These are phyloP conservation scores for Escallonia herrerae DNA, from an alignment of 129 eudicot genomes.

Conservation along the genomic window DNA sequence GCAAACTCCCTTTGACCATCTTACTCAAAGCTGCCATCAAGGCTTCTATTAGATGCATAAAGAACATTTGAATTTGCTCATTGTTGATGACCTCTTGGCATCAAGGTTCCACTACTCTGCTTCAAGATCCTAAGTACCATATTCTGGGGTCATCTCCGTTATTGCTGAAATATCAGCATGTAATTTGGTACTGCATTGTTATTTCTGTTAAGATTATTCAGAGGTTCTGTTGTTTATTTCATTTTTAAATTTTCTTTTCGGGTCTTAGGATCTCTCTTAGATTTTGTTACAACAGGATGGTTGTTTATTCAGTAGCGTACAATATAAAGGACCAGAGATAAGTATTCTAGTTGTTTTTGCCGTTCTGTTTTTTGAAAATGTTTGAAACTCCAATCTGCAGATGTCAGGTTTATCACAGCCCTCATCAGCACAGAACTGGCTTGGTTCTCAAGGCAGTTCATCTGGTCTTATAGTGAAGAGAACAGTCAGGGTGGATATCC, in stretches of 20 bases:
- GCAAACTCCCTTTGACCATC: constrained; percentile 6
- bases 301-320: constrained; percentile 11
- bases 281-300: constrained; percentile 2
- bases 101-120: not conserved
- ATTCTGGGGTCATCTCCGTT: not conserved
- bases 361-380: constrained; percentile 10
- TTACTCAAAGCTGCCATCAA: constrained; percentile 13
- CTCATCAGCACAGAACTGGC: constrained; percentile 86
- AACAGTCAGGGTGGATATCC: constrained; percentile 90
- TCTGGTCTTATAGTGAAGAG: constrained; percentile 85
- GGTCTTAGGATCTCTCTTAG: constrained; percentile 2
- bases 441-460: constrained; percentile 90
- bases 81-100: constrained; percentile 27
- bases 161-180: not conserved
- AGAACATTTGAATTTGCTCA: constrained; percentile 15
- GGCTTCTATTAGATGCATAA: constrained; percentile 18
- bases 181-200: not conserved
- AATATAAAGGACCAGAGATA: constrained; percentile 5
- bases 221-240: constrained; percentile 10
- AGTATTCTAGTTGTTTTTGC: not conserved
- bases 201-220: not conserved
- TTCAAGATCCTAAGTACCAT: not conserved
- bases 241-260: constrained; percentile 5
- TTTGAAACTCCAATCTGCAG: constrained; percentile 48
- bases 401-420: constrained; percentile 73